phyloP scores from a whole-genome alignment of 176 grass and related monocot species.

The Hsuehochloa calcarea region DNA sequence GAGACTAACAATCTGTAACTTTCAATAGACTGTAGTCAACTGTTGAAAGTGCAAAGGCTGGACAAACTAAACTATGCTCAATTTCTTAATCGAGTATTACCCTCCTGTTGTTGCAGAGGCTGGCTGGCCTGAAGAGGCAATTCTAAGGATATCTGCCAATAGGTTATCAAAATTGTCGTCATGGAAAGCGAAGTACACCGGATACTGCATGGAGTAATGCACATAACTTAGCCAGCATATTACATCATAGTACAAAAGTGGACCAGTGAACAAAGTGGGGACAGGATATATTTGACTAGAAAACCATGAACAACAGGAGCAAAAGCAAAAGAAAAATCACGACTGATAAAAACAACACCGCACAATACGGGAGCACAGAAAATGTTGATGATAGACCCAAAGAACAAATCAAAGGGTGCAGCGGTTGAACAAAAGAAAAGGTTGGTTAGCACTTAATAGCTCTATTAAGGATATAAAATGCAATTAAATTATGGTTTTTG shows the following conservation, averaged over 20 bases:
- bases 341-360: not conserved
- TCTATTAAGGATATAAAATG: not conserved
- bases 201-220: slow-evolving; percentile 66
- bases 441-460: not conserved
- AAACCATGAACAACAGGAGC: slow-evolving; percentile 2
- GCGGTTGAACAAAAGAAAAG: not conserved
- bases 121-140: slow-evolving; percentile 67
- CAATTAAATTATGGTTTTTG: not conserved
- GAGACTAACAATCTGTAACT: not conserved
- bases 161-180: slow-evolving; percentile 62
- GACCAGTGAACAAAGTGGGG: not conserved
- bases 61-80: slow-evolving; percentile 1
- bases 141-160: slow-evolving; percentile 74
- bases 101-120: slow-evolving; percentile 83
- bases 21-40: not conserved
- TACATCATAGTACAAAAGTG: not conserved
- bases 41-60: not conserved
- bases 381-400: not conserved
- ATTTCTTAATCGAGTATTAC: slow-evolving; percentile 49
- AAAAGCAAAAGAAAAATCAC: not conserved
- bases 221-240: slow-evolving; percentile 17
- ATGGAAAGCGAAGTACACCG: slow-evolving; percentile 84
- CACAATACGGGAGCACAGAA: not conserved
- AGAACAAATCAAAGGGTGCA: not conserved
- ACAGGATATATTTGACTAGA: not conserved